Conservation (phyloP, 306 rosid species). For the peach (Prunus persica) region Prunus_persica_NCBIv2 NC_034013.1:11608001-11608500, state of each 20-base stretch:
- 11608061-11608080: no score
- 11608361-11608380: neutral
- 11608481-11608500: neutral
- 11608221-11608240: neutral
- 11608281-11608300: constrained; percentile 11
- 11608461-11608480: neutral
- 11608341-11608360: neutral
- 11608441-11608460: neutral
- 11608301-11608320: constrained; percentile 1
- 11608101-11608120: no score
- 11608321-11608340: neutral
- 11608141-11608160: no score
- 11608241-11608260: neutral
- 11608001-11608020: no score
- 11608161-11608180: no score
- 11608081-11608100: no score
- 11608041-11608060: no score
- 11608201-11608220: accelerated
- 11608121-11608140: no score
- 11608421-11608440: neutral
- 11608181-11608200: accelerated
- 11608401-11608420: neutral
- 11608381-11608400: neutral
- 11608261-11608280: neutral
- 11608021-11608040: no score